Percentiles rank a stretch among this genome's conserved stretches.
phyloP scores from a whole-genome alignment of 1,284 basidiomycete genomes.

The Ganoderma lingzhi region DNA sequence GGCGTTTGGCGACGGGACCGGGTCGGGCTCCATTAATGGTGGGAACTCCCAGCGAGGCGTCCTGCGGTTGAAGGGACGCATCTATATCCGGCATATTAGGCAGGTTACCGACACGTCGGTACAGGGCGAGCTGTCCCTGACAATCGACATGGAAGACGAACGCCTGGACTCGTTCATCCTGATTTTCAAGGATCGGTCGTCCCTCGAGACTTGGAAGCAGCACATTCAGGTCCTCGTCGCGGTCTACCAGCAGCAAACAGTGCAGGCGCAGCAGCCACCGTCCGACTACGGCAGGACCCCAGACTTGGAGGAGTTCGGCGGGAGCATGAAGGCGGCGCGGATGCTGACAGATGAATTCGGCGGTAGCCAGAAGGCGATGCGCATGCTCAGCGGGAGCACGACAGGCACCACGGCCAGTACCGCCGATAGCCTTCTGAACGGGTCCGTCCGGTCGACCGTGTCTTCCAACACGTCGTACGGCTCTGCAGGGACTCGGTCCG shows the following conservation, averaged over 20 bases:
- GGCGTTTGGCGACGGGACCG: slow-evolving; percentile 51
- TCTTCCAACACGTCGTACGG: slow-evolving; percentile 77
- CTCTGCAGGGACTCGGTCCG: slow-evolving; percentile 42
- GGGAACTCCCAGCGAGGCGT: slow-evolving; percentile 70
- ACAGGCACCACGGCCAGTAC: slow-evolving; percentile 71
- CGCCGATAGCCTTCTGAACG: slow-evolving; percentile 70
- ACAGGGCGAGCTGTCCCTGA: slow-evolving; percentile 85
- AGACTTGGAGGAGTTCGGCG: slow-evolving; percentile 77
- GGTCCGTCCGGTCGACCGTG: slow-evolving; percentile 69
- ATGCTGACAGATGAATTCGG: slow-evolving; percentile 85
- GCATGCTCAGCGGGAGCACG: slow-evolving; percentile 80
- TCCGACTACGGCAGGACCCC: slow-evolving; percentile 21
- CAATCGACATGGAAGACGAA: slow-evolving; percentile 96
- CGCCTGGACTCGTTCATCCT: slow-evolving; percentile 93
- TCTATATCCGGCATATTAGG: slow-evolving; percentile 93
- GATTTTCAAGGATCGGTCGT: slow-evolving; percentile 91
- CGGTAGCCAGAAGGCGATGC: slow-evolving; percentile 74
- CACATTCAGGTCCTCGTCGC: slow-evolving; percentile 81
- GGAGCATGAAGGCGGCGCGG: slow-evolving; percentile 75
- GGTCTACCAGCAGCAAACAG: slow-evolving; percentile 64
- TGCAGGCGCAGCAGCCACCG: slow-evolving; percentile 43
- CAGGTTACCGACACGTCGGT: slow-evolving; percentile 83
- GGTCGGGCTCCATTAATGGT: slow-evolving; percentile 50
- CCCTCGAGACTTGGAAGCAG: slow-evolving; percentile 87
- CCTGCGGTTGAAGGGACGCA: slow-evolving; percentile 91